Conservation (phyloP, 2,329 filamentous ascomycete genomes). For the Diaporthe citriasiana region DNA sequence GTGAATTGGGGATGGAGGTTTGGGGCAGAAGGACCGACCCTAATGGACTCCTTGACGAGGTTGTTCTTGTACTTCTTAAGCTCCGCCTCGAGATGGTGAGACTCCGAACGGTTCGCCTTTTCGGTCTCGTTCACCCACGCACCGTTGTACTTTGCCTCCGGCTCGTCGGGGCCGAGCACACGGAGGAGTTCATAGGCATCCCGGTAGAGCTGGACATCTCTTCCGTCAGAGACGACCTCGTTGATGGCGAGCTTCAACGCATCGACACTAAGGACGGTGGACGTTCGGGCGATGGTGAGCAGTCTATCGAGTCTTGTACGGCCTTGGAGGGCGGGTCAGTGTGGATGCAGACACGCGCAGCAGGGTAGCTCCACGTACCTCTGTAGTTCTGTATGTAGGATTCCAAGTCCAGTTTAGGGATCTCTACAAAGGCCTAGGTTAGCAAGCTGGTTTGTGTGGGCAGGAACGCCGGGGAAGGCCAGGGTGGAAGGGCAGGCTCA, state of each 20-base stretch:
- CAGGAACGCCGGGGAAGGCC: neutral
- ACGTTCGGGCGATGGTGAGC: conserved; percentile 83
- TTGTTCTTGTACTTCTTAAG: conserved; percentile 97
- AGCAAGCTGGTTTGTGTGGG: conserved; percentile 27
- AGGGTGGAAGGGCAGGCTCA: neutral
- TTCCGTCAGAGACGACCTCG: conserved; percentile 79
- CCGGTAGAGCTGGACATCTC: conserved; percentile 80
- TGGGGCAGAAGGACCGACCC: conserved; percentile 67
- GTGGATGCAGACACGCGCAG: neutral
- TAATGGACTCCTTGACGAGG: conserved; percentile 95
- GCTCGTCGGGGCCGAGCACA: conserved; percentile 74
- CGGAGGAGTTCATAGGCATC: conserved; percentile 76
- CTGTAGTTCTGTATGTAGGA: conserved; percentile 91
- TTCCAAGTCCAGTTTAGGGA: conserved; percentile 91
- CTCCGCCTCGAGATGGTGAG: conserved; percentile 83
- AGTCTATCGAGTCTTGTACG: conserved; percentile 86
- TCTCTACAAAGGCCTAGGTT: conserved; percentile 63
- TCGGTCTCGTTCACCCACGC: conserved; percentile 82
- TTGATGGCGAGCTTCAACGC: conserved; percentile 82
- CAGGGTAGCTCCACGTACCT: conserved; percentile 64
- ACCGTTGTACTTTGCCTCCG: conserved; percentile 76
- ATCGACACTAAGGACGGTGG: conserved; percentile 81
- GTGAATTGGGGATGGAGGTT: neutral
- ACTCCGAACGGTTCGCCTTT: conserved; percentile 77
- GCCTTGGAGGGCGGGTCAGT: conserved; percentile 64